Conservation (phyloP, 1,139 yeast genomes). For the Candida pseudocylindracea region DNA sequence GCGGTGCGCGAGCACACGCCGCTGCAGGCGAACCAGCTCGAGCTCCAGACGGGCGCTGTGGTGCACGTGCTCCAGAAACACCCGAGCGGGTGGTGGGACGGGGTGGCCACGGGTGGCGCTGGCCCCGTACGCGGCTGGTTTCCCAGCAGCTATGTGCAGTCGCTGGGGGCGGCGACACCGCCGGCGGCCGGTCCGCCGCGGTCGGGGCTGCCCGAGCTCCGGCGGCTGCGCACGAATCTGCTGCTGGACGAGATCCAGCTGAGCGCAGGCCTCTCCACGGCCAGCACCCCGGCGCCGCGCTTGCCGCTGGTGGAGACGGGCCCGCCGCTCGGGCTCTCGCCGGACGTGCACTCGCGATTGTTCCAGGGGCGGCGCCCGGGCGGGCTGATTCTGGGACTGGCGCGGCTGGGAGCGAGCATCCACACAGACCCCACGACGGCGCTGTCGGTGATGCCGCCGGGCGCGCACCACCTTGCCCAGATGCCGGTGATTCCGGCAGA, state of each 20-base stretch:
- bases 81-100: constrained; percentile 64
- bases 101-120: constrained; percentile 18
- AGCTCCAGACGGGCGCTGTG: constrained; percentile 15
- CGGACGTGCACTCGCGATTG: background rate
- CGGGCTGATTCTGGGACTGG: too few species aligned
- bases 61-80: constrained; percentile 27
- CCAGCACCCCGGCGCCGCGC: constrained; percentile 25
- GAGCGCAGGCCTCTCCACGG: constrained; percentile 11
- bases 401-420: too few species aligned
- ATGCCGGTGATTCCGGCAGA: too few species aligned
- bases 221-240: constrained; percentile 17
- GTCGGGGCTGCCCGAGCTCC: constrained; percentile 28
- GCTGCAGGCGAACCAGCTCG: background rate
- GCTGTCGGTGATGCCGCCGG: too few species aligned
- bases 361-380: too few species aligned
- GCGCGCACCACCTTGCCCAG: background rate
- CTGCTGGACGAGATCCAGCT: constrained; percentile 15
- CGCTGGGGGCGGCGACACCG: constrained; percentile 17
- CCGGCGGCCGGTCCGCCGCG: constrained; percentile 20
- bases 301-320: constrained; percentile 18
- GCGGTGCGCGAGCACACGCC: too few species aligned
- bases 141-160: constrained; percentile 34
- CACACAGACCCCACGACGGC: too few species aligned
- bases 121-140: constrained; percentile 50
- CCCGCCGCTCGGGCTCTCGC: background rate